Conservation (phyloP, 1,284 basidiomycete genomes). For the Earliella scabrosa region DNA sequence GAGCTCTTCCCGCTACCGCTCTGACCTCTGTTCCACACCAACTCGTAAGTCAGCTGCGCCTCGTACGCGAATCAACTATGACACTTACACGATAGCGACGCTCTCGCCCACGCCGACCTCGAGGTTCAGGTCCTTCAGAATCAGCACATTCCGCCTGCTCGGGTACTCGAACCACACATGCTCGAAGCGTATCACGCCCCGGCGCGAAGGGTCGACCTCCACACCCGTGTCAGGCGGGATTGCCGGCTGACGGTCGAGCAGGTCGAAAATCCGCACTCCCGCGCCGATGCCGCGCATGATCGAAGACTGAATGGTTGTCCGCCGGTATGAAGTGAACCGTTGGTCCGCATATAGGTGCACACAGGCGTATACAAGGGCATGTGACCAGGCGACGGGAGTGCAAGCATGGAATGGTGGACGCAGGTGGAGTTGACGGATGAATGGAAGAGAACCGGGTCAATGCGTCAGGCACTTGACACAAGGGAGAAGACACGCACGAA, state of each 20-base stretch:
- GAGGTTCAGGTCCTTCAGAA: conserved; percentile 81
- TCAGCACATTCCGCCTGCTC: conserved; percentile 74
- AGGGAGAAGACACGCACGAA: conserved; percentile 41
- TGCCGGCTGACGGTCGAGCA: conserved; percentile 81
- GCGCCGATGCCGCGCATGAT: conserved; percentile 94
- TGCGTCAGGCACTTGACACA: not conserved
- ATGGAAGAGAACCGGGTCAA: not conserved
- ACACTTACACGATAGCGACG: conserved; percentile 87
- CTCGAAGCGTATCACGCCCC: conserved; percentile 79
- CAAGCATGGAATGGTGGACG: too few species aligned
- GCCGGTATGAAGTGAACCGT: not conserved
- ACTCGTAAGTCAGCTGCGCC: not conserved
- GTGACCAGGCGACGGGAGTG: not conserved
- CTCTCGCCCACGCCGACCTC: conserved; percentile 83
- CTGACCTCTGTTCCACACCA: conserved; percentile 60
- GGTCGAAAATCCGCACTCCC: conserved; percentile 90
- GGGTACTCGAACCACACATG: conserved; percentile 88
- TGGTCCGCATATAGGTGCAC: not conserved
- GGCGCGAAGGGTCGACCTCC: conserved; percentile 54
- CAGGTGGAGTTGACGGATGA: not conserved
- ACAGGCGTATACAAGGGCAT: not conserved
- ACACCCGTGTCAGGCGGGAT: conserved; percentile 72
- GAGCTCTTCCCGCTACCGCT: conserved; percentile 94
- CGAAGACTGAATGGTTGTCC: conserved; percentile 55
- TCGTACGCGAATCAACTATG: not conserved